These are phyloP conservation scores for Calcarisporium arbuscula DNA, from an alignment of 2,329 filamentous ascomycete species.

Conservation along the genomic window DNA sequence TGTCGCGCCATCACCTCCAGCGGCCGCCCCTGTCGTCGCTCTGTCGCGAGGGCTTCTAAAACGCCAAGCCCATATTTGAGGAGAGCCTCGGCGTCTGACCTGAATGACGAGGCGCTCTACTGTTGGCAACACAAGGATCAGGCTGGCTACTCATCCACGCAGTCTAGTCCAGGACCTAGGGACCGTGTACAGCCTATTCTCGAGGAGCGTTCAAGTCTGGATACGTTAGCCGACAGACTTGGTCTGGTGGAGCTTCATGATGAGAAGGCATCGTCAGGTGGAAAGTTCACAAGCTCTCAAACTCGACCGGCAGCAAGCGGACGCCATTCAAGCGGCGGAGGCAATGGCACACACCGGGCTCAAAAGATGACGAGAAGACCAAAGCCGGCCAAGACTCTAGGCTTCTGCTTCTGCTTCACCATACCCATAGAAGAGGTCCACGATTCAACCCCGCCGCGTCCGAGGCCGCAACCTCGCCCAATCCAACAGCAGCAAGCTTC, in stretches of 20 bases:
- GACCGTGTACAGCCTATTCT: constrained; percentile 40
- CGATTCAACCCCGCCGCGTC: constrained; percentile 26
- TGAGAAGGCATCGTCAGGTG: constrained; percentile 24
- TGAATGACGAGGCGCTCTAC: constrained; percentile 59
- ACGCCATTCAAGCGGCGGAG: constrained; percentile 16
- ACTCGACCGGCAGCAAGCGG: constrained; percentile 5
- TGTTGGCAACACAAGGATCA: constrained; percentile 97
- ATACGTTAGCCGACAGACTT: constrained; percentile 76
- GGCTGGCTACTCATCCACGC: constrained; percentile 46
- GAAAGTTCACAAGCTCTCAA: constrained; percentile 7
- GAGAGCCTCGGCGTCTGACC: constrained; percentile 29
- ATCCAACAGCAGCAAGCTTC: constrained; percentile 35
- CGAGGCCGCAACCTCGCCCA: constrained; percentile 34
- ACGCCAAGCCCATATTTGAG: constrained; percentile 9
- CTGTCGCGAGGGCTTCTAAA: constrained; percentile 39
- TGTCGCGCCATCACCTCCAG: constrained; percentile 80
- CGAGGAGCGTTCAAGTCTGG: constrained; percentile 68
- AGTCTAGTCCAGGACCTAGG: constrained; percentile 38
- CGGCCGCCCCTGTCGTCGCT: constrained; percentile 77
- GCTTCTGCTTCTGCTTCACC: constrained; percentile 48
- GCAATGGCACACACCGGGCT: constrained; percentile 3
- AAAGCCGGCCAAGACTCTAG: constrained; percentile 17
- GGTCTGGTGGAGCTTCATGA: constrained; percentile 64
- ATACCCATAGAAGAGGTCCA: constrained; percentile 38
- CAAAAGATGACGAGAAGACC: constrained; percentile 11